Evolutionary conservation across 768 basidiomycete species (phyloP), one percentile per base, ranked within the genome.

Genomic region (Lentinula guzmanii): DNA sequence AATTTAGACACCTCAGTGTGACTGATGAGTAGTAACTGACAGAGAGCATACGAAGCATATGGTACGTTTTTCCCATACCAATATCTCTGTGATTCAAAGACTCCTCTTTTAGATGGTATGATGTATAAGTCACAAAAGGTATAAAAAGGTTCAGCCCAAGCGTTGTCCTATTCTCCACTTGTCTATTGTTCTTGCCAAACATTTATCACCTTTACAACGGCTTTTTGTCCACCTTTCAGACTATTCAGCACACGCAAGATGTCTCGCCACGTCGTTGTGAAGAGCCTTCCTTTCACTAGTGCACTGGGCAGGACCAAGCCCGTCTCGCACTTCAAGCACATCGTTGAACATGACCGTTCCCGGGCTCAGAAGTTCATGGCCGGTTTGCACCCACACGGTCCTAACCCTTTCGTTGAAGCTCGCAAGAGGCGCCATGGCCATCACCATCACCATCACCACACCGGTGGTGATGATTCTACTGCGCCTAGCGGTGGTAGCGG

Each of bases 281-380:
- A 37, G 21, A 50, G 45, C 28, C n/a, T 60, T 52, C 37, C 59
- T 42, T 60, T 60, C 24, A 42, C 34, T 4, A 52, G 18, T 13
- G 59, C 51, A 4, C 35, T 60, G 31, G 48, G 50, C 21, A 50
- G 51, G 33, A 60, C 59, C 59, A 60, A 60, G 50, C 50, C 59
- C 65, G 70, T 68, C 62, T 63, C 72, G n/a, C 77, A 78, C 48
- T 81, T 77, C 16, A 76, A 71, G 66, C 75, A 82, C 37, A 74
- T 86, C 64, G 70, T 86, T 51, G 76, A 80, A 33, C 79, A 79
- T 67, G 84, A 86, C 70, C 73, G 75, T 63, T 76, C 76, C 50
- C 80, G 86, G 15, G 84, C 85, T 10, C 70, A 77, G 70, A 86
- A 83, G 74, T 64, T 86, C 65, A 66, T 84, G n/a, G 72, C 76